Base-by-base conservation (phyloP, 768 basidiomycete species). In the Hortiboletus campestris region DNA sequence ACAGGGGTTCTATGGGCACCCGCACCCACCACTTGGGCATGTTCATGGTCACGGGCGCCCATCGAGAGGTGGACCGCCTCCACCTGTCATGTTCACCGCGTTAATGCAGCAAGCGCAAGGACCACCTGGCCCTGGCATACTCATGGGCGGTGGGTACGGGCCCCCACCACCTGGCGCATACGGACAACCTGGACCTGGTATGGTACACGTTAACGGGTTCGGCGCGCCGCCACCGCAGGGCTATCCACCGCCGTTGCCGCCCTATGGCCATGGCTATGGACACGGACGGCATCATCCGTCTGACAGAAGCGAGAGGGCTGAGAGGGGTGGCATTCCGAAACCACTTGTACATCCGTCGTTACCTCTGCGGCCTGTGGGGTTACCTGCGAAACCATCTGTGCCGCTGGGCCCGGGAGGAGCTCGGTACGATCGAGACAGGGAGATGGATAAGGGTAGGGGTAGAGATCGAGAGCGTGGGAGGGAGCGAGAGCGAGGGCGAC, bases 1-100 rank as follows among this genome's bases (percentile, higher is more conserved):
- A 35, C 66, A 67, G 4, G 66, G 63, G 14, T 68, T 61, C 17
- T 63, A 68, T 28, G 67, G 67, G 1, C 64, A 60, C n/a, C 69
- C 25, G 25, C 25, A 25, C 25, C 25, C 69, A 3, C 77, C 76
- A 32, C 74, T 72, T 16, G 71, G 53, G 0, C 65, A 59, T 12
- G 59, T 57, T 2, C 65, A 55, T 16, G 57, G 62, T 63, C 52
- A 74, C 62, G 55, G 61, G 60, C 47, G 74, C 69, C 67, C 73
- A 69, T 43, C 66, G 46, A 53, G 74, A 63, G 19, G 28, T 16
- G 72, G 58, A 20, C 64, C 64, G 11, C 65, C 68, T 11, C 60
- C 67, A 11, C 63, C 63, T 5, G 63, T 72, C 22, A 61, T 72
- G 19, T 35, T 70, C 28, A 53, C 72, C 0, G 67, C 72, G 11